Percentiles rank a stretch among this genome's conserved stretches.
phyloP scores from a whole-genome alignment of 148 eudicot genomes.

The Rhododendron henanense region DNA sequence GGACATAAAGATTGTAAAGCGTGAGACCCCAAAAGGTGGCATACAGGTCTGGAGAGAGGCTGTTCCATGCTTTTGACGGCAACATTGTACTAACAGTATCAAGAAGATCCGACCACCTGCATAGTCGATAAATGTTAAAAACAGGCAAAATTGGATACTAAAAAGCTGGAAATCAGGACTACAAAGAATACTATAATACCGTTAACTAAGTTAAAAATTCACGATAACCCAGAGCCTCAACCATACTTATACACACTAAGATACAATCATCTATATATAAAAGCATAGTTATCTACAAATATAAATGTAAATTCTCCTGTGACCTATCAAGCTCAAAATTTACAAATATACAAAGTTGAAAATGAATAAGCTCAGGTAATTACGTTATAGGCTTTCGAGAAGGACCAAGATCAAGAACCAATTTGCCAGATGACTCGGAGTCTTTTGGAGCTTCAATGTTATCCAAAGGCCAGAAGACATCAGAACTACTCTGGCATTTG shows the following conservation, averaged over 20 bases:
- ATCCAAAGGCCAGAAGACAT: conserved; percentile 76
- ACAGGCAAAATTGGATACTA: background rate
- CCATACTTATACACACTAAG: background rate
- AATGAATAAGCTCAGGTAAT: background rate
- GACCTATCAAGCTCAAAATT: background rate
- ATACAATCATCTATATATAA: background rate
- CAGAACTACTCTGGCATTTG: conserved; percentile 46
- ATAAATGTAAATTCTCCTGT: background rate
- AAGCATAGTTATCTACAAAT: background rate
- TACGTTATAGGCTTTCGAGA: conserved; percentile 56
- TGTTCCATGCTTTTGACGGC: conserved; percentile 95
- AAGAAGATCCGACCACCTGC: conserved; percentile 92
- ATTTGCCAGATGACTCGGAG: conserved; percentile 33
- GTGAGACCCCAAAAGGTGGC: conserved; percentile 97
- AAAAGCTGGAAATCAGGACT: background rate
- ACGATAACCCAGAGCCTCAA: background rate
- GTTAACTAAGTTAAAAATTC: background rate
- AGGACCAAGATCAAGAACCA: conserved; percentile 71
- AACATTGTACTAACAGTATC: conserved; percentile 71
- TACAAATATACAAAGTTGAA: background rate
- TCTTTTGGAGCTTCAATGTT: conserved; percentile 40
- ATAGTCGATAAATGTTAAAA: background rate
- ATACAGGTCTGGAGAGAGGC: conserved; percentile 94
- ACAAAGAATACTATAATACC: background rate
- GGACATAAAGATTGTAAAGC: conserved; percentile 90